A percentile compares a stretch with the other conserved stretches of the same genome.
Conservation (phyloP, 2,329 filamentous ascomycete genomes). For the Nothopassalora personata region DNA sequence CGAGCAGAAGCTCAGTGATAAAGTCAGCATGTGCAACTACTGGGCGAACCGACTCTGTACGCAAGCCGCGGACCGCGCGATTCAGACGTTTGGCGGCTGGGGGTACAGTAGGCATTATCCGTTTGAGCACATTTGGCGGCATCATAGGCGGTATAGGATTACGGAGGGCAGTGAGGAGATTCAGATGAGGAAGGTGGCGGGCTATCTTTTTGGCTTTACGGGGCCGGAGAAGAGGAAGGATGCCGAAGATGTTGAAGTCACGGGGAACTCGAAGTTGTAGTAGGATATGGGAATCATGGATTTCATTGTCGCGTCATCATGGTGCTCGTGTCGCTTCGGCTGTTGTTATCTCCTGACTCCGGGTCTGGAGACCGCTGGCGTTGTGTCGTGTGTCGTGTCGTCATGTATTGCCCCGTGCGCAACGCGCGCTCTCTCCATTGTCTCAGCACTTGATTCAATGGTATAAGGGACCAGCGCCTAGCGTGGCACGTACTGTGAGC, state of each 20-base stretch:
- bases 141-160: conserved; percentile 59
- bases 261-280: not conserved
- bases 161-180: conserved; percentile 62
- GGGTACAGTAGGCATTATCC: conserved; percentile 55
- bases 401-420: not conserved
- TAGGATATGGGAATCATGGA: not conserved
- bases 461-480: not conserved
- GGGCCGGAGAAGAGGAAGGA: conserved; percentile 33
- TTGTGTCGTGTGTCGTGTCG: not conserved
- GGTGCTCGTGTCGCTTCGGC: not conserved
- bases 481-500: not conserved
- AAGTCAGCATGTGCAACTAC: conserved; percentile 62
- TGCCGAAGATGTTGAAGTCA: conserved; percentile 9
- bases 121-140: conserved; percentile 62
- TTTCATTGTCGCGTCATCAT: no score
- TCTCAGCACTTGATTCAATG: not conserved
- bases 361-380: not conserved
- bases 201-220: conserved; percentile 53
- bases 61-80: conserved; percentile 57
- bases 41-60: conserved; percentile 58
- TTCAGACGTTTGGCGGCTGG: conserved; percentile 57
- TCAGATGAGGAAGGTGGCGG: conserved; percentile 61
- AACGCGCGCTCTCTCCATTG: not conserved
- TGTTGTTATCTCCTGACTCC: not conserved
- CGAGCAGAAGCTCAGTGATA: conserved; percentile 55